Percentiles rank a stretch among this genome's conserved stretches.
phyloP scores from a whole-genome alignment of 306 rosid species.

The Corylus avellana region DNA sequence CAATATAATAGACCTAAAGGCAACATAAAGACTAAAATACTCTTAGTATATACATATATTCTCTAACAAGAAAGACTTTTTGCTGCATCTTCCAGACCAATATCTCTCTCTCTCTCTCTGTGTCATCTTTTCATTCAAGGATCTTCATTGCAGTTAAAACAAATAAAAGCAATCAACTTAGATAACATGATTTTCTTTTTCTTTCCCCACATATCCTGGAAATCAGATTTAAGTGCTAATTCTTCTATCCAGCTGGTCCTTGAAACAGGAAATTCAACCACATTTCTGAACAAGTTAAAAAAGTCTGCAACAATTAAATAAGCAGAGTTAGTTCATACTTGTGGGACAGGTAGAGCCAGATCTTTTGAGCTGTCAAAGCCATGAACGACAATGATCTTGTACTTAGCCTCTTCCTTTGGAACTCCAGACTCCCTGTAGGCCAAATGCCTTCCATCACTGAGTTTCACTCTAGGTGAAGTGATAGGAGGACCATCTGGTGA shows the following conservation, averaged over 20 bases:
- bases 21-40: neutral
- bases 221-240: neutral
- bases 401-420: conserved; percentile 59
- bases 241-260: neutral
- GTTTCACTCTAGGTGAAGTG: conserved; percentile 67
- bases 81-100: neutral
- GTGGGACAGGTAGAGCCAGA: conserved; percentile 40
- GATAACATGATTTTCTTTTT: neutral
- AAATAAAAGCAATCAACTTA: neutral
- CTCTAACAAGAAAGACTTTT: neutral
- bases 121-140: neutral
- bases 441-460: conserved; percentile 73
- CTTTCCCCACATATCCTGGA: neutral
- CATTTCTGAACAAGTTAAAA: neutral
- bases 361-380: conserved; percentile 68
- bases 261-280: conserved; percentile 8
- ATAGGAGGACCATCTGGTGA: conserved; percentile 59
- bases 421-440: conserved; percentile 75
- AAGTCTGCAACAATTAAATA: neutral
- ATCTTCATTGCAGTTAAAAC: neutral
- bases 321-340: conserved; percentile 42
- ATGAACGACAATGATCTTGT: conserved; percentile 68
- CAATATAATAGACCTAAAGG: too few species aligned
- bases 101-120: neutral
- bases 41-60: neutral